These are phyloP conservation scores for Backusella sp. DNA, from an alignment of 192 early-diverging fungal species.

Conservation along the genomic window DNA sequence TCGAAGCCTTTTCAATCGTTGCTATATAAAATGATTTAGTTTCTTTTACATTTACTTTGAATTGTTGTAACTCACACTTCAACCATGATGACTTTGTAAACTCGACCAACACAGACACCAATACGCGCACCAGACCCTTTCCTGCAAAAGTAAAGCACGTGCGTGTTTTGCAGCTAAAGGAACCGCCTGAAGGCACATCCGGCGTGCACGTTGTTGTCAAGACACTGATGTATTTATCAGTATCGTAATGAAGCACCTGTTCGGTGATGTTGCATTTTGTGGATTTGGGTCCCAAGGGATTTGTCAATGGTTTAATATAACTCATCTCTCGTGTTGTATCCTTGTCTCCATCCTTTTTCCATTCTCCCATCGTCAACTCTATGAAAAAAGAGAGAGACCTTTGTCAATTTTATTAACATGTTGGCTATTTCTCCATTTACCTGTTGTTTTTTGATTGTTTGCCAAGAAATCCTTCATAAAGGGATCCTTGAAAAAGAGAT, in stretches of 20 bases:
- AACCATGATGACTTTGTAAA: slow-evolving; percentile 52
- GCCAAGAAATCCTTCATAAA: slow-evolving; percentile 13
- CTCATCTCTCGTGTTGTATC: slow-evolving; percentile 19
- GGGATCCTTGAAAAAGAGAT: neutral
- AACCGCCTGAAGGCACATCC: slow-evolving; percentile 55
- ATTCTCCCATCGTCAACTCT: slow-evolving; percentile 33
- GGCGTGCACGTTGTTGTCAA: slow-evolving; percentile 54
- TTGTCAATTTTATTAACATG: too few relatives aligned
- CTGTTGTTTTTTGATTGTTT: slow-evolving; percentile 9
- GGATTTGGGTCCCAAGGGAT: slow-evolving; percentile 38
- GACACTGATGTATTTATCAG: slow-evolving; percentile 45
- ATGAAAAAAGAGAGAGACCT: neutral
- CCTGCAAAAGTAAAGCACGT: slow-evolving; percentile 53
- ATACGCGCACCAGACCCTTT: slow-evolving; percentile 33
- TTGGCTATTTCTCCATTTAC: neutral
- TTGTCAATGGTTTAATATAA: slow-evolving; percentile 37
- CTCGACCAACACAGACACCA: slow-evolving; percentile 46
- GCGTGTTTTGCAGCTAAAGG: slow-evolving; percentile 50
- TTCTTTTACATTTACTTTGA: too few relatives aligned
- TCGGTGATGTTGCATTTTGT: slow-evolving; percentile 54
- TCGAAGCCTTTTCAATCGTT: slow-evolving; percentile 50
- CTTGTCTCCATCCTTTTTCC: slow-evolving; percentile 15
- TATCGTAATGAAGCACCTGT: slow-evolving; percentile 45
- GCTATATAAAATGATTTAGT: slow-evolving; percentile 14
- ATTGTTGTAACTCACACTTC: slow-evolving; percentile 32